Conservation (phyloP, 371 early-diverging fungal genomes). For the Mucor indicus region DNA sequence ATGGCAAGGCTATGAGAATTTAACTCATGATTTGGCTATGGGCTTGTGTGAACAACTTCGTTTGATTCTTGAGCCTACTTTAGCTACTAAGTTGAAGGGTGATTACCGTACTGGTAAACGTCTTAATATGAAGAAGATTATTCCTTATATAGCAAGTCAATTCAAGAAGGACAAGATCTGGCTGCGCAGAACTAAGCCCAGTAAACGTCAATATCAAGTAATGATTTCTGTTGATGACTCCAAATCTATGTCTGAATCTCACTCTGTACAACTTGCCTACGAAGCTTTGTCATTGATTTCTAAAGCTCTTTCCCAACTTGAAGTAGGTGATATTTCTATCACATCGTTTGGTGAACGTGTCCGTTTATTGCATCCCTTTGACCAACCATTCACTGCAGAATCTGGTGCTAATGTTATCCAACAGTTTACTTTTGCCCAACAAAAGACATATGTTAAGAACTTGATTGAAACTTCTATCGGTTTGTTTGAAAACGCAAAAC, state of each 20-base stretch:
- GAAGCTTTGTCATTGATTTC: slow-evolving; percentile 91
- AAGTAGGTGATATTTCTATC: slow-evolving; percentile 90
- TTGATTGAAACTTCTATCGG: slow-evolving; percentile 80
- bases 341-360: slow-evolving; percentile 90
- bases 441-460: slow-evolving; percentile 78
- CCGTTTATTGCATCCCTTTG: slow-evolving; percentile 89
- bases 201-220: slow-evolving; percentile 97
- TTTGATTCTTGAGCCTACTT: slow-evolving; percentile 95
- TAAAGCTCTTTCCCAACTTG: slow-evolving; percentile 89
- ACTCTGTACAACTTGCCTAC: slow-evolving; percentile 88
- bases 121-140: slow-evolving; percentile 99
- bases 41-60: slow-evolving; percentile 94
- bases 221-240: slow-evolving; percentile 99
- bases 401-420: slow-evolving; percentile 86
- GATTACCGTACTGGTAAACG: slow-evolving; percentile 99
- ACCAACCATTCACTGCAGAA: slow-evolving; percentile 83
- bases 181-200: slow-evolving; percentile 97
- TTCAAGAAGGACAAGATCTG: slow-evolving; percentile 99
- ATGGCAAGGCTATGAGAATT: slow-evolving; percentile 87
- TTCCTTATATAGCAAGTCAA: slow-evolving; percentile 98
- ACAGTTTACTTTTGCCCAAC: slow-evolving; percentile 90
- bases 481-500: slow-evolving; percentile 72
- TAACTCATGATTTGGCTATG: slow-evolving; percentile 87
- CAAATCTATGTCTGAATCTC: slow-evolving; percentile 93
- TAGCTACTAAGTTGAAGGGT: slow-evolving; percentile 96